Conservation (phyloP, 176 grass and related monocot genomes). For the Oryza longistaminata region DNA sequence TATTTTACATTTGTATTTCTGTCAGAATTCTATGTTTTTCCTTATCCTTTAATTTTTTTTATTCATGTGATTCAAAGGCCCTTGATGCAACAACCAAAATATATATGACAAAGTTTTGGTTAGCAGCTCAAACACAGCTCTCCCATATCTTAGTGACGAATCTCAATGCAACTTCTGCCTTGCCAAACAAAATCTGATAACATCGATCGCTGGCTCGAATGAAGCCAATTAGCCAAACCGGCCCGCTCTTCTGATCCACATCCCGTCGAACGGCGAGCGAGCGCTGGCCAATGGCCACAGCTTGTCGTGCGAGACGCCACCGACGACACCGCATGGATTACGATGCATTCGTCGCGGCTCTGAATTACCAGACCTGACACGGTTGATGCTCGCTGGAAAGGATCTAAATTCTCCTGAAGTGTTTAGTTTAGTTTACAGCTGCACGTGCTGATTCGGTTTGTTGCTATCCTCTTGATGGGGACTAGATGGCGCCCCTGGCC, state of each 20-base stretch:
- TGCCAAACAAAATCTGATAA: background rate
- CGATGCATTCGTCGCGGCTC: background rate
- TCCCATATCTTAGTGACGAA: background rate
- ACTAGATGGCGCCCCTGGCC: no score
- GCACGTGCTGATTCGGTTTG: background rate
- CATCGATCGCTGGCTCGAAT: background rate
- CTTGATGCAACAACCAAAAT: background rate
- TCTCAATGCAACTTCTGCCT: background rate
- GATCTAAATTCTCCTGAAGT: no score
- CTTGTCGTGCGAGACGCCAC: background rate
- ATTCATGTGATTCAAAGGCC: no score
- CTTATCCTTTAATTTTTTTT: no score
- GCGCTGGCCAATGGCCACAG: background rate
- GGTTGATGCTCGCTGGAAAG: no score
- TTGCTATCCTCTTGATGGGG: background rate
- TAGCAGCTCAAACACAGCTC: background rate
- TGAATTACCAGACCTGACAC: no score
- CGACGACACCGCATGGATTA: background rate
- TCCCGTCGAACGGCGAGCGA: background rate
- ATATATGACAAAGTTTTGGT: background rate
- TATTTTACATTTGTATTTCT: no score
- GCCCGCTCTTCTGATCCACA: background rate
- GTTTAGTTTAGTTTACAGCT: background rate
- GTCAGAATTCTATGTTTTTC: no score
- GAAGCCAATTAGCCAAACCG: background rate